Evolutionary conservation across 306 rosid genomes (phyloP).

Genomic region (Castanea sativa): DNA sequence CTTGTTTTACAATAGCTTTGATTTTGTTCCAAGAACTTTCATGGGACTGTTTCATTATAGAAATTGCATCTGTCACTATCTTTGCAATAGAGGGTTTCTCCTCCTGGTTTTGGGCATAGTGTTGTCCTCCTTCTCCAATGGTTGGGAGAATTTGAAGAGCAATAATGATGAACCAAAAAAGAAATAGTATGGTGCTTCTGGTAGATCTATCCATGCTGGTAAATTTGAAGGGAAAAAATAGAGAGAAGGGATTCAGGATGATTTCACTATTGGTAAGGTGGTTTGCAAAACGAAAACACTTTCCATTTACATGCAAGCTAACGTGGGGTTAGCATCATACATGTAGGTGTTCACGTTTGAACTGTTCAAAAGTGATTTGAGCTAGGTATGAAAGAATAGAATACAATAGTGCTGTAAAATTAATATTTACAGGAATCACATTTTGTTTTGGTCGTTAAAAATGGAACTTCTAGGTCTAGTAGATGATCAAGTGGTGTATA

Average conservation of each 20-base stretch:
- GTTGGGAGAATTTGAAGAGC: slow-evolving; percentile 36
- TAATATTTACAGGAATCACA: no score
- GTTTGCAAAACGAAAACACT: slow-evolving; percentile 20
- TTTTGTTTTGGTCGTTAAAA: no score
- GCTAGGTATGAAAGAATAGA: background rate
- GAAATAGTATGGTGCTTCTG: slow-evolving; percentile 32
- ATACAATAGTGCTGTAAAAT: background rate
- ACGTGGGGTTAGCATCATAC: slow-evolving; percentile 44
- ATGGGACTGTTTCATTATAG: slow-evolving; percentile 47
- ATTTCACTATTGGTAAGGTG: slow-evolving; percentile 5
- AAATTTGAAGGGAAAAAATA: background rate
- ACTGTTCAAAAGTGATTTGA: slow-evolving; percentile 38
- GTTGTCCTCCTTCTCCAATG: slow-evolving; percentile 35
- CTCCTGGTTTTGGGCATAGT: slow-evolving; percentile 23
- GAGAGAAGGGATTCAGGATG: background rate
- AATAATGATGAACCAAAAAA: slow-evolving; percentile 33
- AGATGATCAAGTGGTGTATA: no score
- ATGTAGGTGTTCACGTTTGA: slow-evolving; percentile 43
- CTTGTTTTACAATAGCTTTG: slow-evolving; percentile 37
- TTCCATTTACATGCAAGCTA: slow-evolving; percentile 7
- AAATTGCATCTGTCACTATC: slow-evolving; percentile 36
- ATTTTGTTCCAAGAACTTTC: slow-evolving; percentile 49
- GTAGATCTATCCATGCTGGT: slow-evolving; percentile 40
- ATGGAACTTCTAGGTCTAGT: no score
- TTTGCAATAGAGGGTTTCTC: slow-evolving; percentile 33